Conservation (phyloP, 805 yeast species). For the Yarrowia hollandica region DNA sequence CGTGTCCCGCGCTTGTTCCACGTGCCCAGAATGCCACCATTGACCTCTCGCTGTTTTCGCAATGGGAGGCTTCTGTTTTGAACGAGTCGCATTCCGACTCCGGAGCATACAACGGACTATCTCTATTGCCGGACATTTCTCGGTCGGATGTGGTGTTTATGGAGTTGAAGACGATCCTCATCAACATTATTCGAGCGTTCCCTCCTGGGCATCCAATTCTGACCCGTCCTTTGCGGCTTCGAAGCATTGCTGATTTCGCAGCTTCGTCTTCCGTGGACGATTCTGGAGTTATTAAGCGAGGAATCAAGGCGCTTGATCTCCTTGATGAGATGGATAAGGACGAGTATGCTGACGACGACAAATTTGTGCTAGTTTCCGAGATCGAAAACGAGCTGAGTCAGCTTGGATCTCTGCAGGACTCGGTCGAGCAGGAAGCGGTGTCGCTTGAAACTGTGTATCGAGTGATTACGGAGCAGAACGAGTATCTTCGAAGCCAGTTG, state of each 20-base stretch:
- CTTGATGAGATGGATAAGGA: constrained; percentile 36
- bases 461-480: constrained; percentile 43
- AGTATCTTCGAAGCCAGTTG: constrained; percentile 41
- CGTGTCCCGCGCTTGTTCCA: constrained; percentile 39
- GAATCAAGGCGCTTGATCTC: constrained; percentile 40
- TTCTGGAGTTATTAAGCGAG: constrained; percentile 39
- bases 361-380: constrained; percentile 39
- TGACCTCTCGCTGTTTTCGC: constrained; percentile 40
- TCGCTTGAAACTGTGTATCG: constrained; percentile 40
- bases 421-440: constrained; percentile 39
- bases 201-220: constrained; percentile 37
- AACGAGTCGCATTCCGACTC: constrained; percentile 33
- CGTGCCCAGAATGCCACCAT: constrained; percentile 38
- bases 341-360: constrained; percentile 35
- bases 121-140: constrained; percentile 34
- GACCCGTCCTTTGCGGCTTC: constrained; percentile 37
- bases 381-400: constrained; percentile 42
- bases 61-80: constrained; percentile 41
- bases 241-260: constrained; percentile 40
- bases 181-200: constrained; percentile 42
- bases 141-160: constrained; percentile 41
- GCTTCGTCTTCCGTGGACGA: constrained; percentile 36
- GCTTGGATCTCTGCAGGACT: constrained; percentile 40
- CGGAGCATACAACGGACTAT: constrained; percentile 24
- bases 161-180: constrained; percentile 42